Base-by-base conservation (phyloP, 2,329 filamentous ascomycete genomes). In the Nemania sp. region DNA sequence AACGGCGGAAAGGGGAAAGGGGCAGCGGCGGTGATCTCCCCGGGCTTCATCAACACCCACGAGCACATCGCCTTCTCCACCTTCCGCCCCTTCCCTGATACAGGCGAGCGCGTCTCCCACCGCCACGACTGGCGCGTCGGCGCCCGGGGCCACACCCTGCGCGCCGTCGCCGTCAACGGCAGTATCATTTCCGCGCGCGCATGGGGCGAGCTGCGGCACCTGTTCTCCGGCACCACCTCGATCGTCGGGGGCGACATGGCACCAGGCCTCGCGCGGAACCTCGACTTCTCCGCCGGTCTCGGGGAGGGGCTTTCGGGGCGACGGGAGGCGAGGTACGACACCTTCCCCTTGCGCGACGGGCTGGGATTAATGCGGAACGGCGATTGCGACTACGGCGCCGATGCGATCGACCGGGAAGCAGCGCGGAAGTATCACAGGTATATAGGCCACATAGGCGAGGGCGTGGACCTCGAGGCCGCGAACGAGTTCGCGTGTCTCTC, bases 91-190 rank as follows among this genome's bases (percentile, higher is more conserved):
- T 70, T 77, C 26, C 52, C 65, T 1, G 74, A 74, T 55, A 65
- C 72, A 35, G 73, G 73, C 13, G 73, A 74, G 53, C 68, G 70
- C 51, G 64, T 58, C 22, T 29, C 66, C 47, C 73, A 77, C 51
- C 75, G 76, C n/a, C 75, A 78, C 29, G 75, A 78, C 70, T 78
- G 76, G 76, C 73, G 76, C 8, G 13, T 73, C 1, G 75, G 76
- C n/a, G 47, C 70, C 2, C 70, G 75, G 1, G 68, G 70, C 24
- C 57, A 69, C 62, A 73, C 71, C 22, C 57, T 68, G 66, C 73
- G 73, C 4, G 53, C 54, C 1, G 70, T 68, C 1, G 32, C 60
- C 32, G 67, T 75, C 20, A 76, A 77, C 66, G 75, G 73, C 26
- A 72, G 71, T 29, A 58, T 45, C 5, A 32, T 58, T 2, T 69